Percentiles rank a stretch among this genome's conserved stretches.
Conservation (phyloP, 1,139 yeast genomes). For the Tardiomyces digboiensis region DNA sequence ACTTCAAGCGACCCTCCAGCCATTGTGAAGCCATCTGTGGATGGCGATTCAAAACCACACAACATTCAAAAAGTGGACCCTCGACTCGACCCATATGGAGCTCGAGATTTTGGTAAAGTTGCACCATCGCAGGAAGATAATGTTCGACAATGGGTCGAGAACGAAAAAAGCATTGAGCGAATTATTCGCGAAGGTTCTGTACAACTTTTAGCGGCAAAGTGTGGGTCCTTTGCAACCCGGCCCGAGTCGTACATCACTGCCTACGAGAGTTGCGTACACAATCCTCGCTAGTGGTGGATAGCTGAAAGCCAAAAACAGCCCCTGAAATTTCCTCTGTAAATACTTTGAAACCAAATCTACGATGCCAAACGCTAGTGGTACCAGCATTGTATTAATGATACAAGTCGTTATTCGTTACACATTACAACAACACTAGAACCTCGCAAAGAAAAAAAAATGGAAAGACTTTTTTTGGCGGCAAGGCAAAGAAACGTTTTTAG, state of each 20-base stretch:
- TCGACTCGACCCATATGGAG: conserved; percentile 26
- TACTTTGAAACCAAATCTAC: too few species aligned
- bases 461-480: neutral
- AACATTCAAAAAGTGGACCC: conserved; percentile 17
- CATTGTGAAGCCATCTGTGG: neutral
- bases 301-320: too few species aligned
- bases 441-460: neutral
- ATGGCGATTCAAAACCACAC: neutral
- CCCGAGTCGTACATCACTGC: neutral
- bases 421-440: neutral
- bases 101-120: conserved; percentile 15
- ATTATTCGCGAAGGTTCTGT: conserved; percentile 23
- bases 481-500: conserved; percentile 27
- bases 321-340: too few species aligned
- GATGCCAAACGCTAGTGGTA: too few species aligned
- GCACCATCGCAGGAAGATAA: conserved; percentile 15
- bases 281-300: neutral
- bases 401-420: conserved; percentile 1
- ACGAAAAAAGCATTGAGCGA: conserved; percentile 21
- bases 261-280: neutral
- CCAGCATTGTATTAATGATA: conserved; percentile 1
- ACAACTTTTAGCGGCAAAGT: conserved; percentile 15
- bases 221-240: conserved; percentile 15
- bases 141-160: conserved; percentile 20
- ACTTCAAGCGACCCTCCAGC: neutral